Evolutionary conservation across 2,329 filamentous ascomycete genomes (phyloP).

Genomic region (Aspergillus pseudoviridinutans): DNA sequence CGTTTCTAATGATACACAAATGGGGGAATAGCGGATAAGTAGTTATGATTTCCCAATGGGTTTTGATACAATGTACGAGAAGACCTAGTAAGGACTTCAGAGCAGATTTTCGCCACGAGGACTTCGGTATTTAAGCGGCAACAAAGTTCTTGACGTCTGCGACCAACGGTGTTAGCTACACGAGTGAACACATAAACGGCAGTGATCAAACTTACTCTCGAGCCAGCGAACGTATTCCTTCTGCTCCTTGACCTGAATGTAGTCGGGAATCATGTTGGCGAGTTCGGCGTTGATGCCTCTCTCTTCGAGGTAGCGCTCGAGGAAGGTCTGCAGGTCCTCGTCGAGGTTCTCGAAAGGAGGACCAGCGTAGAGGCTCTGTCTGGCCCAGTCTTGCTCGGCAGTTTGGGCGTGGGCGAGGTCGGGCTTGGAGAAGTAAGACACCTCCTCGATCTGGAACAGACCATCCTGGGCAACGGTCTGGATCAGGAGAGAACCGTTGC

Average conservation of each 20-base stretch:
- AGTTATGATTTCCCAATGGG: neutral
- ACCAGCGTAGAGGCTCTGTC: constrained; percentile 78
- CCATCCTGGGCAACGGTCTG: constrained; percentile 85
- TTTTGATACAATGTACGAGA: neutral
- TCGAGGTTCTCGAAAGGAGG: constrained; percentile 92
- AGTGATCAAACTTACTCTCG: constrained; percentile 51
- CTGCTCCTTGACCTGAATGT: constrained; percentile 98
- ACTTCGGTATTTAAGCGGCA: constrained; percentile 53
- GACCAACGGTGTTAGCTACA: constrained; percentile 9
- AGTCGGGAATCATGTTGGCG: constrained; percentile 88
- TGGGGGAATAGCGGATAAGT: constrained; percentile 1
- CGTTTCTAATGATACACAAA: constrained; percentile 22
- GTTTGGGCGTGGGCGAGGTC: constrained; percentile 71
- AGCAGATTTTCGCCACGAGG: neutral
- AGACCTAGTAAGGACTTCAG: neutral
- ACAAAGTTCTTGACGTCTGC: constrained; percentile 79
- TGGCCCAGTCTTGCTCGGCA: constrained; percentile 71
- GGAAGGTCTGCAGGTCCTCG: constrained; percentile 85
- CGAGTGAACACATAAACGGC: neutral
- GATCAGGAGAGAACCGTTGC: constrained; percentile 79
- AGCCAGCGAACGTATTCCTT: constrained; percentile 93
- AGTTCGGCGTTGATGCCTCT: constrained; percentile 82
- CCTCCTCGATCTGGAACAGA: constrained; percentile 80
- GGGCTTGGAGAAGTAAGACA: constrained; percentile 79
- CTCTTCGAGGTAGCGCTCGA: constrained; percentile 94